A percentile compares a stretch with the other conserved stretches of the same genome.
Conservation (phyloP, 2,329 filamentous ascomycete species). For the Neofusicoccum ribis region DNA sequence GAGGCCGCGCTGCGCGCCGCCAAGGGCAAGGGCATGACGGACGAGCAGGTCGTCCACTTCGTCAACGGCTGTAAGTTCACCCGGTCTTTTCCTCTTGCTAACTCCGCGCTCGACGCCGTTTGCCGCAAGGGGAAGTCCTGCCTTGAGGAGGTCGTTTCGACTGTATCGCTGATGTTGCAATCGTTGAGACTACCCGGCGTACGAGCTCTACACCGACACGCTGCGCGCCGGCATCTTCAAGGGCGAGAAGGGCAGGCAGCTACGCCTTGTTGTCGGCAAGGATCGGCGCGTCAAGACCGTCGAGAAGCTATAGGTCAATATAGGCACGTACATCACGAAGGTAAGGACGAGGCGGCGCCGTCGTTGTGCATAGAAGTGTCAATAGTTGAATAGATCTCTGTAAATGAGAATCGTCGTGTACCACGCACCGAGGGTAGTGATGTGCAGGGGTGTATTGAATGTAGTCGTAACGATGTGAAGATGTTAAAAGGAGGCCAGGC, state of each 20-base stretch:
- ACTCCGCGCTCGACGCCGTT: not conserved
- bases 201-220: constrained; percentile 55
- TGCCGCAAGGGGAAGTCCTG: no score
- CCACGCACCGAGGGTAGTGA: no score
- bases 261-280: constrained; percentile 52
- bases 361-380: not conserved
- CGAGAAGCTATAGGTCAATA: constrained; percentile 17
- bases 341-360: not conserved
- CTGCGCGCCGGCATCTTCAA: constrained; percentile 53
- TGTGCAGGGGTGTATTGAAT: no score
- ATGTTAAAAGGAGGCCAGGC: no score
- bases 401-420: no score
- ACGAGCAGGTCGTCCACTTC: constrained; percentile 75
- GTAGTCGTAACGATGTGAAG: no score
- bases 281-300: constrained; percentile 25
- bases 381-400: not conserved
- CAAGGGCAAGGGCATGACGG: constrained; percentile 77
- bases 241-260: constrained; percentile 46
- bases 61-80: constrained; percentile 55
- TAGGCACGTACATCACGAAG: not conserved
- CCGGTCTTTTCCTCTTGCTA: not conserved
- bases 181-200: constrained; percentile 48
- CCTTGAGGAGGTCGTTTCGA: not conserved
- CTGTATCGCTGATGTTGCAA: not conserved
- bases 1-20: constrained; percentile 67